Conservation (phyloP, 1,284 basidiomycete species). For the Afroboletus lepidellus region DNA sequence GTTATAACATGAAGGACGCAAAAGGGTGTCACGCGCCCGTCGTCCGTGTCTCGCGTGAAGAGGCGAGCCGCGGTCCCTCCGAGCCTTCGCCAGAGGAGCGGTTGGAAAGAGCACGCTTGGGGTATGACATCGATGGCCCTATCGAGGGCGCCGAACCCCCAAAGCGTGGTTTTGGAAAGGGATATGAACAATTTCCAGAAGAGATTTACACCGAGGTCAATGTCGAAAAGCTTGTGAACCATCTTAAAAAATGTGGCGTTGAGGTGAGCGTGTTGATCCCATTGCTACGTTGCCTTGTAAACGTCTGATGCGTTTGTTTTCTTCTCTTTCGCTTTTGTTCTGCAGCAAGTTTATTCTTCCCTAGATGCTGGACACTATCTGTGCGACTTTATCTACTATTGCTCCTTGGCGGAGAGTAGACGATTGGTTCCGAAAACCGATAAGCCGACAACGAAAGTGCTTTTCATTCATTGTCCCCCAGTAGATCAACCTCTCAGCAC, state of each 20-base stretch:
- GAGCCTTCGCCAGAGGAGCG: slow-evolving; percentile 37
- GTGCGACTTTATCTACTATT: slow-evolving; percentile 78
- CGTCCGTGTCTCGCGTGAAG: slow-evolving; percentile 39
- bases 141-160: slow-evolving; percentile 35
- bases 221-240: slow-evolving; percentile 49
- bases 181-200: slow-evolving; percentile 46
- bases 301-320: slow-evolving; percentile 7
- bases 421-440: slow-evolving; percentile 54
- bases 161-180: slow-evolving; percentile 50
- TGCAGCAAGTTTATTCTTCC: slow-evolving; percentile 65
- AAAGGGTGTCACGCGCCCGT: slow-evolving; percentile 55
- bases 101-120: slow-evolving; percentile 35
- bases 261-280: slow-evolving; percentile 44
- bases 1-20: slow-evolving; percentile 70
- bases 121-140: slow-evolving; percentile 28
- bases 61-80: slow-evolving; percentile 17
- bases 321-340: not conserved
- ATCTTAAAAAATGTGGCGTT: slow-evolving; percentile 56
- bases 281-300: not conserved
- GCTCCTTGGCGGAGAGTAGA: slow-evolving; percentile 70
- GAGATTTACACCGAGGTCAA: slow-evolving; percentile 49
- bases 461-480: slow-evolving; percentile 73
- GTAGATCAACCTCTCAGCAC: slow-evolving; percentile 58
- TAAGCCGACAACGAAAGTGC: slow-evolving; percentile 55
- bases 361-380: slow-evolving; percentile 76